Conservation (phyloP, 495 filamentous ascomycete species). For the Bacidia gigantensis region DNA sequence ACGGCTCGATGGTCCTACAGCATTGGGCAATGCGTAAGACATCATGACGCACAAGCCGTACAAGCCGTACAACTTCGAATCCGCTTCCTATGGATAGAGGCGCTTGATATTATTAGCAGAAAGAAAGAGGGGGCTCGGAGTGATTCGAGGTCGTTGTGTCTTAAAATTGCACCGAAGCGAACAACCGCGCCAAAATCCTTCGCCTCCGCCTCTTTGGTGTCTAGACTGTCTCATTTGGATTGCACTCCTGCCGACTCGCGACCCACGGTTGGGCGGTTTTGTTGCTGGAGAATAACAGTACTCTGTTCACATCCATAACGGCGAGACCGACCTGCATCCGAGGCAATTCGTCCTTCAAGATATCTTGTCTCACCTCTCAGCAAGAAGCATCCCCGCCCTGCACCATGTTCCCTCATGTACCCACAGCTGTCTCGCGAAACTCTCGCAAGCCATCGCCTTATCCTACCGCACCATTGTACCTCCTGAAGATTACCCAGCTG, state of each 20-base stretch:
- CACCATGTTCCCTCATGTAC: background rate
- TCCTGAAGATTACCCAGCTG: conserved; percentile 35
- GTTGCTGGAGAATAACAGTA: too few relatives aligned
- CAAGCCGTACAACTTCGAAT: too few relatives aligned
- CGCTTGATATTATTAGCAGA: too few relatives aligned
- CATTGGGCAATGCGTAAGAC: too few relatives aligned
- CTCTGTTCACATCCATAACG: too few relatives aligned
- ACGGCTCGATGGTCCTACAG: background rate
- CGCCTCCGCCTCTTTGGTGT: too few relatives aligned
- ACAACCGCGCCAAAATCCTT: background rate
- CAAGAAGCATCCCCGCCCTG: background rate
- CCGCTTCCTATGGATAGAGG: too few relatives aligned
- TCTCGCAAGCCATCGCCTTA: conserved; percentile 38
- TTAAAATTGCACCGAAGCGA: background rate
- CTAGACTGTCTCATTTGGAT: background rate
- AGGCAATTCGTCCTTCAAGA: too few relatives aligned
- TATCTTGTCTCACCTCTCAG: too few relatives aligned
- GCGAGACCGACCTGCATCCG: too few relatives aligned
- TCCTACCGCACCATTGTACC: conserved; percentile 43
- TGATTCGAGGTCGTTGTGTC: background rate
- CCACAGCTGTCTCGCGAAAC: background rate
- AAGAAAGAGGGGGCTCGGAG: too few relatives aligned
- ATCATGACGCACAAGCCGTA: too few relatives aligned
- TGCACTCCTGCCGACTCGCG: background rate
- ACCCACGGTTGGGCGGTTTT: background rate